Percentiles rank a stretch among this genome's conserved stretches.
phyloP scores from a whole-genome alignment of 768 basidiomycete species.

The Trametes maxima region DNA sequence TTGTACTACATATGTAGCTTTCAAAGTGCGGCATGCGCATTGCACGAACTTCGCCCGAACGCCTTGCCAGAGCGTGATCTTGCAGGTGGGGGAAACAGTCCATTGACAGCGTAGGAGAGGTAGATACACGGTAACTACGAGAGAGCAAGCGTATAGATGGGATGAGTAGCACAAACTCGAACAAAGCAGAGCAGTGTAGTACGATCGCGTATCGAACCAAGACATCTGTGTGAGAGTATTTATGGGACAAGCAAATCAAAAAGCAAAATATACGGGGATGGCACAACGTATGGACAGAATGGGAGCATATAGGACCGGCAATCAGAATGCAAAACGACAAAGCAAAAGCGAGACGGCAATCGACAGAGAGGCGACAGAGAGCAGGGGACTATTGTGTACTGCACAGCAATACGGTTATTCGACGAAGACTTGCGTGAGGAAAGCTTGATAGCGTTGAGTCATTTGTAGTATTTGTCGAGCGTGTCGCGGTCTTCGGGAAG shows the following conservation, averaged over 20 bases:
- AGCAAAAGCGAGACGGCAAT: background rate
- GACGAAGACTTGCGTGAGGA: background rate
- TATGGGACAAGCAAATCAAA: too few species aligned
- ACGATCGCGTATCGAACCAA: too few species aligned
- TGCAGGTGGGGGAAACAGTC: too few species aligned
- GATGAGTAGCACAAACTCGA: background rate
- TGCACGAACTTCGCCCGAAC: too few species aligned
- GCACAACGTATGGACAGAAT: background rate
- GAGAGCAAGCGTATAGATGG: background rate
- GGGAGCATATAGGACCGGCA: background rate
- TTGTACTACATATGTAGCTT: too few species aligned
- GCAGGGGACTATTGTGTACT: background rate
- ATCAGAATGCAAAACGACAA: background rate
- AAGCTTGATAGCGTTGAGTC: background rate
- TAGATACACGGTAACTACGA: background rate
- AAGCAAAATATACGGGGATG: background rate
- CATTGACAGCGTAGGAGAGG: background rate
- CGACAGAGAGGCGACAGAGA: background rate
- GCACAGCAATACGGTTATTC: conserved; percentile 2
- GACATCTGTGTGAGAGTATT: too few species aligned
- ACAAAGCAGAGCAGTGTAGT: too few species aligned
- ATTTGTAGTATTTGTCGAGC: conserved; percentile 19
- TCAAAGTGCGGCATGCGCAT: too few species aligned
- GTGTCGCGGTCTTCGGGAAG: conserved; percentile 6
- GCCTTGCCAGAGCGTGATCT: too few species aligned